Percentiles rank a stretch among this genome's conserved stretches.
These are phyloP conservation scores for Trypanosoma melophagium DNA, from an alignment of 208 protist genomes.

Conservation along the genomic window DNA sequence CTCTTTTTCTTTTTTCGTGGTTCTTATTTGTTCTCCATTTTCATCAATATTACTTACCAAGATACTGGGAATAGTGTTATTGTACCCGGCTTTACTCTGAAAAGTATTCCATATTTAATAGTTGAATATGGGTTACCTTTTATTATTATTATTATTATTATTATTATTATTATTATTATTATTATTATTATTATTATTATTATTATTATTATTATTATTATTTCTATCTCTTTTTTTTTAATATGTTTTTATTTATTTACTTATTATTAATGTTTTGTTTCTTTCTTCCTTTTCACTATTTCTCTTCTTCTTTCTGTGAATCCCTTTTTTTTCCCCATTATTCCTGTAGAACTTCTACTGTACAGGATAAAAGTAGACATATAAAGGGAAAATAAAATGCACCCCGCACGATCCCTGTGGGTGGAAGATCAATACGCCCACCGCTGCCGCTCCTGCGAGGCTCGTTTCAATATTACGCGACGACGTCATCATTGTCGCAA, in stretches of 20 bases:
- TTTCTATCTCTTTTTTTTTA: background rate
- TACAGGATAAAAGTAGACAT: background rate
- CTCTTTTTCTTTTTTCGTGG: too few species aligned
- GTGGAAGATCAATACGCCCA: slow-evolving; percentile 74
- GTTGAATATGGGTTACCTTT: too few species aligned
- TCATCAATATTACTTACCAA: too few species aligned
- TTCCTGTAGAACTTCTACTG: background rate
- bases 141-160: background rate
- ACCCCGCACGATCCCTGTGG: slow-evolving; percentile 56
- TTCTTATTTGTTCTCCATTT: too few species aligned
- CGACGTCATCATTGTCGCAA: slow-evolving; percentile 80
- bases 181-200: background rate
- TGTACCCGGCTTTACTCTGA: too few species aligned
- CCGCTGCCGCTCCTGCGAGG: slow-evolving; percentile 58
- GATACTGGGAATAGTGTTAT: too few species aligned
- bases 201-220: background rate
- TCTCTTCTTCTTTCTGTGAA: slow-evolving; percentile 8
- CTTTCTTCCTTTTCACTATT: slow-evolving; percentile 1
- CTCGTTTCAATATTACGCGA: slow-evolving; percentile 59
- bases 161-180: background rate
- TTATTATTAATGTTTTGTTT: slow-evolving; percentile 8
- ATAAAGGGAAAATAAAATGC: slow-evolving; percentile 5
- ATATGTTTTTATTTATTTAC: background rate
- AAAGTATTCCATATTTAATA: too few species aligned
- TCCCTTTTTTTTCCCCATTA: slow-evolving; percentile 20